Percentiles rank a stretch among this genome's conserved stretches.
phyloP scores from a whole-genome alignment of 2,329 filamentous ascomycete species.

The Periconia macrospinosa region DNA sequence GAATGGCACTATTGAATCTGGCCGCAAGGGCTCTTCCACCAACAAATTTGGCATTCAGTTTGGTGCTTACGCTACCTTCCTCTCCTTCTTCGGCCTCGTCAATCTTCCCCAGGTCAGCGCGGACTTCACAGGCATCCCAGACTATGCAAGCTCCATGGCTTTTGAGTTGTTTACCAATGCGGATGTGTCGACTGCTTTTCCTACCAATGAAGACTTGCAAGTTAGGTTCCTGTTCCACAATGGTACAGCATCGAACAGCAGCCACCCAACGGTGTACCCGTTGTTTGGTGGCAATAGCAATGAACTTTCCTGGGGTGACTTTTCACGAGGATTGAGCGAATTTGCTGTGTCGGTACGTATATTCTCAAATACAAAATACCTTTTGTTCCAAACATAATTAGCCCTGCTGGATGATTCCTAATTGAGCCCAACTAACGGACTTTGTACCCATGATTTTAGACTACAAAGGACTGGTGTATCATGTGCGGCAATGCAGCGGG shows the following conservation, averaged over 20 bases:
- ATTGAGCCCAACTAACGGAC: too few relatives aligned
- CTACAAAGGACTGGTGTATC: conserved; percentile 70
- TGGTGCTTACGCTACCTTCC: conserved; percentile 63
- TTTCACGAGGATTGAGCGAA: conserved; percentile 63
- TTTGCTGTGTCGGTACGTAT: conserved; percentile 61
- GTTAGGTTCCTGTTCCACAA: conserved; percentile 67
- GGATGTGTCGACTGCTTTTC: conserved; percentile 47
- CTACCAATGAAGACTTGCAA: conserved; percentile 52
- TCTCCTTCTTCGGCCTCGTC: conserved; percentile 64
- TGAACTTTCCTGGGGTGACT: conserved; percentile 68
- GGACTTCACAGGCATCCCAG: conserved; percentile 75
- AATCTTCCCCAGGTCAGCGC: conserved; percentile 52
- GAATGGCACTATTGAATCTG: conserved; percentile 45
- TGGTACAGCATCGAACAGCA: conserved; percentile 54
- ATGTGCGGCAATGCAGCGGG: conserved; percentile 74
- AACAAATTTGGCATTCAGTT: conserved; percentile 58
- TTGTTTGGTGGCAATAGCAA: conserved; percentile 61
- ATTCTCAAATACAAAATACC: too few relatives aligned
- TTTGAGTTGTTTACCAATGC: conserved; percentile 68
- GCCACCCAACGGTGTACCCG: conserved; percentile 57
- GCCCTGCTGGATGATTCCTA: too few relatives aligned
- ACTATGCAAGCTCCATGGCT: conserved; percentile 79
- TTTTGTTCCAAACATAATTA: too few relatives aligned
- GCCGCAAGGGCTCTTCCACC: conserved; percentile 26
- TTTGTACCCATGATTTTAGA: conserved; percentile 19